Evolutionary conservation across 148 eudicot genomes (phyloP), one percentile per base, ranked within the genome.

Genomic region (Gaultheria prostrata): DNA sequence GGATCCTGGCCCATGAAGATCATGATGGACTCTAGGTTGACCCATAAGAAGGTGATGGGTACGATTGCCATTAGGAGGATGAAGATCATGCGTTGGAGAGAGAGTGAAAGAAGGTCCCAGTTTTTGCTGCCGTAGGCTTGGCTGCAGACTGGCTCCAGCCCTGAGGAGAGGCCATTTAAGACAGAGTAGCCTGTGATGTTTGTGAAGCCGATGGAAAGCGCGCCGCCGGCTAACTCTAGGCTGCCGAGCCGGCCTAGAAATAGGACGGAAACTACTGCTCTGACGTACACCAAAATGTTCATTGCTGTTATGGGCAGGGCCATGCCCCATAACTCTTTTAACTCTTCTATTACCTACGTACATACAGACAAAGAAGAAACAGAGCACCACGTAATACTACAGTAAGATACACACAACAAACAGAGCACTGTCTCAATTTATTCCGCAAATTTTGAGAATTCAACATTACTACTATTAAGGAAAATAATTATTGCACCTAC

Each of bases 161-260:
- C 99, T 0, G 98, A 90, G 1, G 98, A 94, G 21, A 97, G 82
- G 13, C 98, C 98, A 0, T 91, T 94, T 2, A 97, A 65, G 33
- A 97, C 96, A 4, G 99, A 97, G 89, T 92, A 95, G 70, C 99
- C 98, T 6, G 99, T 97, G 65, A 97, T 95, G 91, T 97, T 97
- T 0, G 99, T 93, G 88, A 97, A 95, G 6, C 98, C 98, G 33
- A 95, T 89, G 43, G 98, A 92, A 56, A 97, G 98, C 30, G 98
- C 93, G 10, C 99, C 98, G 21, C 99, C 99, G 15, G 99, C 99
- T 2, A 97, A 86, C 84, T 95, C 96, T 1, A 95, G 84, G 76
- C 95, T 90, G 0, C 99, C 99, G 50, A 95, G 89, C 8, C 94
- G 57, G 35, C 99, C 99, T 46, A 97, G n/a, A 80, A 97, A 97